phyloP scores from a whole-genome alignment of 352 stramenopile species.

The Pseudoperonospora humuli region DNA sequence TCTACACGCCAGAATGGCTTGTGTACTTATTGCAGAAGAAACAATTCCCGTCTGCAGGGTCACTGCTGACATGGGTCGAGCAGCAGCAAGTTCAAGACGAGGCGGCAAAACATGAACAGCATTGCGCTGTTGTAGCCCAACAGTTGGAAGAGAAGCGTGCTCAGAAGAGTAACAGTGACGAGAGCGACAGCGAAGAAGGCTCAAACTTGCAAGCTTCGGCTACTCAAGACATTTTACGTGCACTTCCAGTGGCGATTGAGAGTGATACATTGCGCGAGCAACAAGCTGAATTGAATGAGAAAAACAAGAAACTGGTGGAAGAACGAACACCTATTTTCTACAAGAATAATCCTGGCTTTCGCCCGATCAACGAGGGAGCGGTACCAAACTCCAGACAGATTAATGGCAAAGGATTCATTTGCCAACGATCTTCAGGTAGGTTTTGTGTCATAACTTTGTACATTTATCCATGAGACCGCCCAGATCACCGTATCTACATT shows the following conservation, averaged over 20 bases:
- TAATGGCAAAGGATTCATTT: slow-evolving; percentile 54
- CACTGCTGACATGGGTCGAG: slow-evolving; percentile 32
- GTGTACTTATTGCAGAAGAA: slow-evolving; percentile 41
- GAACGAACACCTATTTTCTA: slow-evolving; percentile 63
- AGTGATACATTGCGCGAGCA: slow-evolving; percentile 29
- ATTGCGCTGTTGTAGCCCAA: slow-evolving; percentile 17
- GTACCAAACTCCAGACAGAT: slow-evolving; percentile 24
- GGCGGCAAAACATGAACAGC: slow-evolving; percentile 20
- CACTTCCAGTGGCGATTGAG: slow-evolving; percentile 27
- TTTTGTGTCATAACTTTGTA: background rate
- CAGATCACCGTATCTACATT: slow-evolving; percentile 4
- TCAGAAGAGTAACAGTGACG: slow-evolving; percentile 11
- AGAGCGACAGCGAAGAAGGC: slow-evolving; percentile 38
- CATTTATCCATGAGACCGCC: background rate
- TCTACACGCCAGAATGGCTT: slow-evolving; percentile 64
- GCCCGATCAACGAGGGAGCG: slow-evolving; percentile 29
- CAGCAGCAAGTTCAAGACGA: slow-evolving; percentile 27
- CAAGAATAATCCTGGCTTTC: slow-evolving; percentile 63
- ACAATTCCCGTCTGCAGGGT: slow-evolving; percentile 18
- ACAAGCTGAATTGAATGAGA: slow-evolving; percentile 34
- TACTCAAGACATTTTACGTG: slow-evolving; percentile 35
- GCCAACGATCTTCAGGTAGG: slow-evolving; percentile 63
- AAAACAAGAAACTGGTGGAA: slow-evolving; percentile 48
- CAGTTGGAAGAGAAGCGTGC: slow-evolving; percentile 7
- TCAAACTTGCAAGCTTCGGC: slow-evolving; percentile 35